Base-by-base conservation (phyloP, 2,329 filamentous ascomycete genomes). In the Botryotinia calthae region DNA sequence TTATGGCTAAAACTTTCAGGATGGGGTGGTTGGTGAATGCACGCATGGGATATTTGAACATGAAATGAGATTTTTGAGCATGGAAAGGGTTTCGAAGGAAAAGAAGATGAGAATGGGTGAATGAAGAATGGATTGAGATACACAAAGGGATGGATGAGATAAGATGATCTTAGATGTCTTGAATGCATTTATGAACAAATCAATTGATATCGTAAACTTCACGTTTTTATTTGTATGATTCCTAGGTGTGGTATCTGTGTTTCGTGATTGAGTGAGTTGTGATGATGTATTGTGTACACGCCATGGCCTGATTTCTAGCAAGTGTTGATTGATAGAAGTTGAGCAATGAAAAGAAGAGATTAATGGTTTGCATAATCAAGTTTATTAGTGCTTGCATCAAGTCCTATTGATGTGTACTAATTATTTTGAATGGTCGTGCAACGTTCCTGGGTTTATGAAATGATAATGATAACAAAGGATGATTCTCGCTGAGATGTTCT, bases 141-240 rank as follows among this genome's bases (percentile, higher is more conserved):
- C 16, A 66, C 34, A 48, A 59, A 73, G 25, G 54, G 46, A 70
- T 64, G 66, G 66, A 70, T 58, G 66, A 65, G 62, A 58, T n/a
- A 42, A 72, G 72, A 69, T 70, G 65, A 65, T 65, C 46, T 31
- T 72, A 72, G 70, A 64, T 73, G 72, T 40, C 44, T 28, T n/a
- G 56, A 72, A 74, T 69, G 73, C 70, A 72, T 73, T 73, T 69
- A 69, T 64, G 72, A 73, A 73, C 44, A 63, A 59, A 44, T 59
- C 51, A 72, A 72, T 72, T 44, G 58, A 72, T 46, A 51, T 25
- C 68, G 37, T 72, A 72, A 22, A 67, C 37, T 37, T 48, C 16
- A 25, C n/a, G n/a, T 56, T 18, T 44, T 10, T 25, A 28, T 51
- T 44, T 63, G 68, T 34, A 40, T 64, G 28, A 40, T 37, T 40